Evolutionary conservation across 352 stramenopile species (phyloP).

Genomic region (Phytophthora rubi): DNA sequence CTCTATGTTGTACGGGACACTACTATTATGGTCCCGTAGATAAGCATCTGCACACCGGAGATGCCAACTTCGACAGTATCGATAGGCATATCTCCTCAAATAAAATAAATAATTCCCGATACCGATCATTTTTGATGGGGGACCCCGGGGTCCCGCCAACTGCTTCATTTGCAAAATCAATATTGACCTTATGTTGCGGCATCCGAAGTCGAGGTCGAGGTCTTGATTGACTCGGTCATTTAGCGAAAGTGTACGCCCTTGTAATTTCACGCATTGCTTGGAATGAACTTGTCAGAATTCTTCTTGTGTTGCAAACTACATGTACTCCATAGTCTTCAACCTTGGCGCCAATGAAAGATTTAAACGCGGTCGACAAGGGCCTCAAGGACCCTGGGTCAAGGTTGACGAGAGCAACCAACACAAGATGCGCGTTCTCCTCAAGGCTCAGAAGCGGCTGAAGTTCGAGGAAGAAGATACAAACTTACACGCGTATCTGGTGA

Average conservation of each 20-base stretch:
- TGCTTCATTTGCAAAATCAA: too few species aligned
- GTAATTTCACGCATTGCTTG: background rate
- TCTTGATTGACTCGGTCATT: constrained; percentile 43
- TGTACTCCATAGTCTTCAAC: constrained; percentile 53
- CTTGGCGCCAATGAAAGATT: constrained; percentile 35
- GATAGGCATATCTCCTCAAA: too few species aligned
- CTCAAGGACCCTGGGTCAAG: constrained; percentile 8
- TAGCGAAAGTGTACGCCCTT: constrained; percentile 37
- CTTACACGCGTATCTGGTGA: constrained; percentile 22
- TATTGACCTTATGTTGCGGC: too few species aligned
- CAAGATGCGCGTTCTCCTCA: constrained; percentile 45
- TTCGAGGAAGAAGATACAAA: constrained; percentile 52
- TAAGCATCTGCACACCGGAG: too few species aligned
- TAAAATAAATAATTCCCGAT: too few species aligned
- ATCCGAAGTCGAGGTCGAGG: constrained; percentile 54
- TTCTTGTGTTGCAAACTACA: constrained; percentile 8
- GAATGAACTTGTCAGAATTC: background rate
- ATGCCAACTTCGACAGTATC: too few species aligned
- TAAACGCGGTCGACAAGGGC: constrained; percentile 45
- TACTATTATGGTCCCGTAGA: too few species aligned
- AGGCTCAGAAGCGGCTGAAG: constrained; percentile 50
- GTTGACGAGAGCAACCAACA: constrained; percentile 40
- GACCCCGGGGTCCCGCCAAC: too few species aligned
- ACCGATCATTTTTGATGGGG: too few species aligned
- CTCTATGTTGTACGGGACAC: too few species aligned